Base-by-base conservation (phyloP, 2,329 filamentous ascomycete genomes). In the Penicillium psychrosexuale region DNA sequence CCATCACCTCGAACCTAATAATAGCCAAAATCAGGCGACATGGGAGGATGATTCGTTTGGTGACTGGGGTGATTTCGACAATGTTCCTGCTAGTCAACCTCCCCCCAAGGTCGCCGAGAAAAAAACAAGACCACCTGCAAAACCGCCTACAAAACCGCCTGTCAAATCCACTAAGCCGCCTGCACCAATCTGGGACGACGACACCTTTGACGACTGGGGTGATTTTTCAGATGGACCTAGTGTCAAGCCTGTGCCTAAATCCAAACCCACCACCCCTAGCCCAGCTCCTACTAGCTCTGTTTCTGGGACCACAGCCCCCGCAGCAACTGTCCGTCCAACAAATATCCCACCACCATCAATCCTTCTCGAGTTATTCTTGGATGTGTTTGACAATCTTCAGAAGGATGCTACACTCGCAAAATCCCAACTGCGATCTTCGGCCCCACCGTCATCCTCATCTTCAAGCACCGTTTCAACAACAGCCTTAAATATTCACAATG, bases 301-400 rank as follows among this genome's bases (percentile, higher is more conserved):
- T 9, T 56, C 58, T 8, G 42, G 39, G n/a, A 45, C 33, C 17
- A 30, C 60, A 24, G 36, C 58, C 38, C 58, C 66, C 50, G 9
- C 59, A 13, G 33, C 56, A 27, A 60, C 24, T 7, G 64, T 75
- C 46, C 88, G 90, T 6, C 91, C 91, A 5, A 90, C 86, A 17
- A 97, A 96, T 67, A 85, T 97, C 8, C 93, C 93, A 9, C 93
- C 93, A 5, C 93, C 93, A 1, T 90, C 90, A 0, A 81, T 96
- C 19, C 78, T 97, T 13, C 80, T 97, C 22, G 86, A 89, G 8
- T 73, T 91, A 8, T 91, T 96, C 61, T 85, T 90, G 0, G 78
- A 83, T 8, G 76, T 95, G 5, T 84, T 96, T 57, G 79, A 82
- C 19, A 78, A 86, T 28, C 86, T 87, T 5, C 83, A 86, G 58